Percentiles rank a stretch among this genome's conserved stretches.
phyloP scores from a whole-genome alignment of 2,329 filamentous ascomycete species.

The Chrysoporthe deuterocubensis region DNA sequence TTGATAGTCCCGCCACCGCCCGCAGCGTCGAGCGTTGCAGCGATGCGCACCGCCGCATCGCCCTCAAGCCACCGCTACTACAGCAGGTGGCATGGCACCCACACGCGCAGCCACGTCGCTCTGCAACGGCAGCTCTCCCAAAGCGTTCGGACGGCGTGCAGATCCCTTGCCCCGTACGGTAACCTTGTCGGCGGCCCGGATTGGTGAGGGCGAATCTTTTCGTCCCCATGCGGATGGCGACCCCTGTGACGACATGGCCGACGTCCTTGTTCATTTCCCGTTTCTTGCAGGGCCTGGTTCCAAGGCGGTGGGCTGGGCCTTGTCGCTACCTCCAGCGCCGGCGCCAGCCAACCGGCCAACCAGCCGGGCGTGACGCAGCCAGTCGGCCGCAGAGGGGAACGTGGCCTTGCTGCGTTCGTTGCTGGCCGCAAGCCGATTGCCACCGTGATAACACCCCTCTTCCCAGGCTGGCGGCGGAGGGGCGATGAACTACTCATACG shows the following conservation, averaged over 20 bases:
- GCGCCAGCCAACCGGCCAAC: not conserved
- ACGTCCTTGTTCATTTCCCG: not conserved
- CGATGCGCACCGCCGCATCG: too few relatives aligned
- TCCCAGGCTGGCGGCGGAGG: not conserved
- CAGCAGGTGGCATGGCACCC: too few relatives aligned
- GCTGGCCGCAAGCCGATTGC: not conserved
- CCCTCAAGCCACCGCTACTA: too few relatives aligned
- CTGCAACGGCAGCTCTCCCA: too few relatives aligned
- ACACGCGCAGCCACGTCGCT: too few relatives aligned
- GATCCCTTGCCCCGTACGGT: not conserved
- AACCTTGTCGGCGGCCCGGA: not conserved
- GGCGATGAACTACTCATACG: not conserved
- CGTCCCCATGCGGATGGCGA: not conserved
- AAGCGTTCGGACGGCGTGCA: not conserved
- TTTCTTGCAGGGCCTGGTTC: not conserved
- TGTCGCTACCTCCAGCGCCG: not conserved
- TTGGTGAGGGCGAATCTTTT: not conserved
- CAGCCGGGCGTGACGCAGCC: not conserved
- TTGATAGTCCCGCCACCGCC: not conserved
- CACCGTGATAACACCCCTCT: not conserved
- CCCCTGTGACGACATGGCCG: not conserved
- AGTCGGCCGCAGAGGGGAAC: not conserved
- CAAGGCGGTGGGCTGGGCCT: not conserved
- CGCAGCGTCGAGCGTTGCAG: not conserved
- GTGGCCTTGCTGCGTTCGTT: not conserved